phyloP scores from a whole-genome alignment of 2,329 filamentous ascomycete species.

The Venturia effusa region DNA sequence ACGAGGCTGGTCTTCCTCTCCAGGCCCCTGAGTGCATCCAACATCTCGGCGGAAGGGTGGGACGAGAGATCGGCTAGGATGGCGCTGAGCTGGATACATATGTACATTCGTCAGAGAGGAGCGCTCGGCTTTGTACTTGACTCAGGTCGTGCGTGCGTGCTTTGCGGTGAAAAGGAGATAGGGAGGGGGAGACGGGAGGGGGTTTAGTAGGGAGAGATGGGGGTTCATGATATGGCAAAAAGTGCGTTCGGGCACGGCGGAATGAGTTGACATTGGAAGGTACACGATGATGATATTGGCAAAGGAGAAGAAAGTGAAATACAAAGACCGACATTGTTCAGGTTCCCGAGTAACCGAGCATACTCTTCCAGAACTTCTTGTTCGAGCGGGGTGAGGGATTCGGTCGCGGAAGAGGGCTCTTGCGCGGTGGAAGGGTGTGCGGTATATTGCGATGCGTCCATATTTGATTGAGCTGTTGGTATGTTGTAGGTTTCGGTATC shows the following conservation, averaged over 20 bases:
- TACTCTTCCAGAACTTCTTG: constrained; percentile 96
- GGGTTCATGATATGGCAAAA: no score
- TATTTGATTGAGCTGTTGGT: background rate
- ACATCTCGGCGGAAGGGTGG: constrained; percentile 54
- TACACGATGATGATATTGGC: no score
- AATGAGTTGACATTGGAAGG: no score
- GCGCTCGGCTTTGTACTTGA: no score
- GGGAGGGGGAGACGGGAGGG: no score
- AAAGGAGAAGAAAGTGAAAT: no score
- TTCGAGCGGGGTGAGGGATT: constrained; percentile 61
- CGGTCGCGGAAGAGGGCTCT: constrained; percentile 13
- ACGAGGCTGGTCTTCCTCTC: constrained; percentile 93
- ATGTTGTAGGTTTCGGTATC: background rate
- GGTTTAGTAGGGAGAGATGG: background rate
- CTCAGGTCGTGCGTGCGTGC: no score
- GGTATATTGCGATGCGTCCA: background rate
- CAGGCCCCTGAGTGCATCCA: constrained; percentile 75
- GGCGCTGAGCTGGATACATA: constrained; percentile 35
- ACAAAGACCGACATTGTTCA: constrained; percentile 60
- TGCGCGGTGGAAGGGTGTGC: constrained; percentile 4
- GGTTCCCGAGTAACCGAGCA: constrained; percentile 72
- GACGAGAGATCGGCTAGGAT: constrained; percentile 60
- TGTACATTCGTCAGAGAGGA: background rate
- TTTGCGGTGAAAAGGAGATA: no score
- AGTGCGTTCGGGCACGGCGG: no score